Evolutionary conservation across 495 filamentous ascomycete genomes (phyloP), one percentile per base, ranked within the genome.

Genomic region (Podospora australis): DNA sequence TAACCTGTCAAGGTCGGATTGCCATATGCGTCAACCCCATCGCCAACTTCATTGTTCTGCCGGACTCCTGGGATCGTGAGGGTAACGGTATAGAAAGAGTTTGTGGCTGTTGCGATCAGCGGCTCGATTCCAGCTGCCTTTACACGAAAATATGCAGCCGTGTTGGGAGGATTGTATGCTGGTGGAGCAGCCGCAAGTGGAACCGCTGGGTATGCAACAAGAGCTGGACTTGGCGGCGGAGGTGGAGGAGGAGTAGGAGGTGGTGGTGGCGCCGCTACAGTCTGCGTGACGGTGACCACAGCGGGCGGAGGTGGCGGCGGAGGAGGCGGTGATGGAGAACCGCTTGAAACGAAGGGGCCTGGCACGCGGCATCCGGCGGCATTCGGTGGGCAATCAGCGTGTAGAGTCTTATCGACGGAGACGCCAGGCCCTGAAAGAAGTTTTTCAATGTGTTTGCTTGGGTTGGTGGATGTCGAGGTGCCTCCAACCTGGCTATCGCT

Each of bases 51-150:
- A 8, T 45, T 26, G 13, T 47, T 28, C 17, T 48, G 39, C 19
- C 44, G 29, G 2, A 26, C 7, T 6, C 36, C 36, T 29, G 51
- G 38, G 13, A 49, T 34, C 25, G 47, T 14, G 17, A 55, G 30
- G 8, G 52, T 55, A 26, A 55, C 41, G 6, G 55, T 58, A 32
- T 55, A 40, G 28, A 58, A 56, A 16, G 48, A 48, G 2, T 43
- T 44, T 26, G 40, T 43, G 5, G 53, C 28, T 25, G n/a, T 39
- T 6, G 30, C 25, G 24, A 11, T 28, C 16, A 44, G 26, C 14
- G 19, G n/a, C 11, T 39, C 21, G 9, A 40, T 16, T 16, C 19
- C 50, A 3, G 28, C 47, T 25, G 21, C 42, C 19, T 50, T 50
- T 14, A 40, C 47, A 23, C 36, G 47, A 32, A 38, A 44, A 38